Conservation (phyloP, 2,329 filamentous ascomycete genomes). For the Colletotrichum salicis region DNA sequence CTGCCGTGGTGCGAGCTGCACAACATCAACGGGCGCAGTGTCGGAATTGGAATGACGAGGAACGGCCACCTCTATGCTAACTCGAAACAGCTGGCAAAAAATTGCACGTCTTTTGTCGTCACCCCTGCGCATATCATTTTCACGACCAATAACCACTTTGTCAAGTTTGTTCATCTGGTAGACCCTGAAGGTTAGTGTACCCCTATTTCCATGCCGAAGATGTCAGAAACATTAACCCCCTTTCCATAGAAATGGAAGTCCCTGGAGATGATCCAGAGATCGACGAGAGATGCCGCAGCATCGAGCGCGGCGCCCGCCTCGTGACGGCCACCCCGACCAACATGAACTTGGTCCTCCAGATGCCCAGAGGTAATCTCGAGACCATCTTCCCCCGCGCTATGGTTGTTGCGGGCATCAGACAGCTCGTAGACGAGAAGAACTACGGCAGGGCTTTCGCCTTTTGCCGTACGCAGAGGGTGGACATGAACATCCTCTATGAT, state of each 20-base stretch:
- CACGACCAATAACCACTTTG: conserved; percentile 89
- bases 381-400: conserved; percentile 94
- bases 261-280: conserved; percentile 89
- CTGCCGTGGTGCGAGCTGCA: conserved; percentile 62
- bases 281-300: conserved; percentile 90
- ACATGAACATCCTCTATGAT: conserved; percentile 97
- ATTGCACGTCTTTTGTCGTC: conserved; percentile 90
- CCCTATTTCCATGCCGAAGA: too few species aligned
- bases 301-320: conserved; percentile 88
- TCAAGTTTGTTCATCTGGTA: conserved; percentile 92
- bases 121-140: conserved; percentile 87
- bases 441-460: conserved; percentile 87
- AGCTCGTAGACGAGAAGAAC: conserved; percentile 80
- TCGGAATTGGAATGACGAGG: conserved; percentile 74
- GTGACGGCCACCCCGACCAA: conserved; percentile 90
- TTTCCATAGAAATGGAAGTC: conserved; percentile 76
- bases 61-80: conserved; percentile 85
- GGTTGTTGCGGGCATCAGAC: conserved; percentile 88
- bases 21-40: conserved; percentile 30
- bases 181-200: conserved; percentile 67
- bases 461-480: conserved; percentile 92
- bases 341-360: conserved; percentile 88
- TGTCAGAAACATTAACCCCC: conserved; percentile 37
- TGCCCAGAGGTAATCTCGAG: conserved; percentile 95
- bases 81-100: conserved; percentile 78